phyloP scores from a whole-genome alignment of 805 yeast genomes.

The Zygosaccharomyces bisporus region DNA sequence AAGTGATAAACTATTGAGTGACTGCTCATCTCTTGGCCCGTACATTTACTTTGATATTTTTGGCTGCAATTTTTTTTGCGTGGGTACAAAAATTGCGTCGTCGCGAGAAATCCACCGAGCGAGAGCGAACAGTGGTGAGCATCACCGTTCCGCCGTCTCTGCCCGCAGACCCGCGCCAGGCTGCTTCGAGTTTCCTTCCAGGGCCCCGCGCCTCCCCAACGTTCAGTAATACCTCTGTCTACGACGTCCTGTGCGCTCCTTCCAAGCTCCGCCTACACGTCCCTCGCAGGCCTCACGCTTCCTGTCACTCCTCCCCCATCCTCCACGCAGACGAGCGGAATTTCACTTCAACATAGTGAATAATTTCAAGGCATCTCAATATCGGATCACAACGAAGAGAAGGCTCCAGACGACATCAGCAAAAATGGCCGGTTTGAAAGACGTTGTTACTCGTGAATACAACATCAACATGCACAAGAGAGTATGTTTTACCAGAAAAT shows the following conservation, averaged over 20 bases:
- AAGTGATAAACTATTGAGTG: neutral
- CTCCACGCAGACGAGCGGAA: slow-evolving; percentile 4
- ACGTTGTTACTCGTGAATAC: slow-evolving; percentile 99
- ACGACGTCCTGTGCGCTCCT: no score
- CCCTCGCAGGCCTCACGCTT: neutral
- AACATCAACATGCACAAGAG: slow-evolving; percentile 99
- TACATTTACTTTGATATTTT: neutral
- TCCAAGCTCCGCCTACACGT: neutral
- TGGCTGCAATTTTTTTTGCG: neutral
- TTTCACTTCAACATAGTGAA: slow-evolving; percentile 5
- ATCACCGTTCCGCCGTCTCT: no score
- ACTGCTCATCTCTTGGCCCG: neutral
- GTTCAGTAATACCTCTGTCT: no score
- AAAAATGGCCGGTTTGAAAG: slow-evolving; percentile 67
- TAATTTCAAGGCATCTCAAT: slow-evolving; percentile 4
- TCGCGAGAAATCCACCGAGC: no score
- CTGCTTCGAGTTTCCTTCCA: neutral
- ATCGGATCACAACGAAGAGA: slow-evolving; percentile 1
- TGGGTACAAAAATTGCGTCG: slow-evolving; percentile 1
- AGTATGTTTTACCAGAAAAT: slow-evolving; percentile 52
- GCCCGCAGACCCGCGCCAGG: no score
- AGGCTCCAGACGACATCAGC: slow-evolving; percentile 10
- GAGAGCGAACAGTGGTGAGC: no score
- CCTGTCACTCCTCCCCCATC: neutral
- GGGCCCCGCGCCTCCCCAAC: neutral